A percentile compares a stretch with the other conserved stretches of the same genome.
Conservation (phyloP, 2,329 filamentous ascomycete species). For the Pseudohalonectria lignicola region DNA sequence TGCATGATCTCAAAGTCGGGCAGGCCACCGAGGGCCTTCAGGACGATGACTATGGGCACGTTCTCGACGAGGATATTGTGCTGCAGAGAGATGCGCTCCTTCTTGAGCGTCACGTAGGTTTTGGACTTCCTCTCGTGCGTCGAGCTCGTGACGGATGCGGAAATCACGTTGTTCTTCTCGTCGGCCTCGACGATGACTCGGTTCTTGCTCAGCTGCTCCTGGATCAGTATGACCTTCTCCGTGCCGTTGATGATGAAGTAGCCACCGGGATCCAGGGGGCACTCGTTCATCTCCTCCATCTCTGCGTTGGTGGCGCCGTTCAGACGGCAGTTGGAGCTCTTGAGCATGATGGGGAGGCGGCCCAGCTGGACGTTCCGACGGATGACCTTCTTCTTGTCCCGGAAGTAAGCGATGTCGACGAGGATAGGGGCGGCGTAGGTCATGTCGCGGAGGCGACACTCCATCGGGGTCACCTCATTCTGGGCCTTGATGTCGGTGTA, state of each 20-base stretch:
- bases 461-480: conserved; percentile 80
- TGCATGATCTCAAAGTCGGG: conserved; percentile 93
- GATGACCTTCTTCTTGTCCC: conserved; percentile 66
- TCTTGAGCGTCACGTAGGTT: conserved; percentile 90
- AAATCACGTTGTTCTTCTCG: conserved; percentile 83
- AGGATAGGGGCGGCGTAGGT: conserved; percentile 95
- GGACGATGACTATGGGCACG: conserved; percentile 85
- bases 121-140: conserved; percentile 97
- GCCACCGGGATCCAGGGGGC: conserved; percentile 87
- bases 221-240: conserved; percentile 96
- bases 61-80: conserved; percentile 92
- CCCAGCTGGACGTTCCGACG: conserved; percentile 73
- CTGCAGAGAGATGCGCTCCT: conserved; percentile 77
- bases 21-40: conserved; percentile 88
- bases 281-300: conserved; percentile 91
- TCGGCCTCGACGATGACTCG: conserved; percentile 94
- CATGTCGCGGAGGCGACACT: conserved; percentile 91
- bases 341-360: conserved; percentile 91
- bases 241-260: conserved; percentile 98
- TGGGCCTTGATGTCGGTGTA: conserved; percentile 59
- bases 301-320: conserved; percentile 72
- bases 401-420: conserved; percentile 83
- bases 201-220: conserved; percentile 98
- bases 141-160: conserved; percentile 93
- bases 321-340: conserved; percentile 86